Evolutionary conservation across 768 basidiomycete species (phyloP).

Genomic region (Asterophora lycoperdoides): DNA sequence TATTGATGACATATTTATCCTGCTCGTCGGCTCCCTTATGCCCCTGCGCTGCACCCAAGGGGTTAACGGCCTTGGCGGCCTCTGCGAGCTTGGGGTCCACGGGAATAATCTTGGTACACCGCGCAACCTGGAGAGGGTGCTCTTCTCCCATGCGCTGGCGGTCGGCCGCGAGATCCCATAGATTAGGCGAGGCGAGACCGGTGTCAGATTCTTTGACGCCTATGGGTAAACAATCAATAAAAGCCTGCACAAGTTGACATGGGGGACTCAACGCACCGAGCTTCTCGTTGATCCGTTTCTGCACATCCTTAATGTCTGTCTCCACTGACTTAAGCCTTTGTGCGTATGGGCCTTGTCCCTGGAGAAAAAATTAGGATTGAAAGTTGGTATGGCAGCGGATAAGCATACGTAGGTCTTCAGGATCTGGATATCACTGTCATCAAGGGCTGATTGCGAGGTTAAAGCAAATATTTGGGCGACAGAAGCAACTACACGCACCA

Average conservation of each 20-base stretch:
- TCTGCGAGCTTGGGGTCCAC: slow-evolving; percentile 73
- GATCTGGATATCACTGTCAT: slow-evolving; percentile 98
- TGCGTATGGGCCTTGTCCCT: slow-evolving; percentile 99
- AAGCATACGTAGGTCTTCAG: slow-evolving; percentile 90
- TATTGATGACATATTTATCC: slow-evolving; percentile 99
- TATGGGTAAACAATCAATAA: slow-evolving; percentile 25
- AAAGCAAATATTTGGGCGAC: slow-evolving; percentile 1
- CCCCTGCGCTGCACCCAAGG: slow-evolving; percentile 71
- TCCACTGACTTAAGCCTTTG: slow-evolving; percentile 84
- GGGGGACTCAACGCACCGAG: slow-evolving; percentile 55
- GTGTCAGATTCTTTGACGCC: slow-evolving; percentile 99
- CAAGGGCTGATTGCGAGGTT: slow-evolving; percentile 58
- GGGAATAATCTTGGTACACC: slow-evolving; percentile 97
- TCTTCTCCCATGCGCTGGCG: slow-evolving; percentile 87
- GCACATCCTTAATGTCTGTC: slow-evolving; percentile 89
- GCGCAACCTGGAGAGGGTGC: slow-evolving; percentile 93
- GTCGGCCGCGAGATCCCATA: slow-evolving; percentile 97
- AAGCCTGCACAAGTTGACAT: not conserved
- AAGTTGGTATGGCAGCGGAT: not conserved
- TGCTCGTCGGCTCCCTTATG: slow-evolving; percentile 98
- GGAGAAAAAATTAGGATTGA: slow-evolving; percentile 6
- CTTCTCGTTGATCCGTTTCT: slow-evolving; percentile 96
- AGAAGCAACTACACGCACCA: slow-evolving; percentile 40
- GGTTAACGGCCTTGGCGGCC: slow-evolving; percentile 74
- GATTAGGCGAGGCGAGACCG: slow-evolving; percentile 91